phyloP scores from a whole-genome alignment of 2,329 filamentous ascomycete species.

The Paracamarosporium sp. region DNA sequence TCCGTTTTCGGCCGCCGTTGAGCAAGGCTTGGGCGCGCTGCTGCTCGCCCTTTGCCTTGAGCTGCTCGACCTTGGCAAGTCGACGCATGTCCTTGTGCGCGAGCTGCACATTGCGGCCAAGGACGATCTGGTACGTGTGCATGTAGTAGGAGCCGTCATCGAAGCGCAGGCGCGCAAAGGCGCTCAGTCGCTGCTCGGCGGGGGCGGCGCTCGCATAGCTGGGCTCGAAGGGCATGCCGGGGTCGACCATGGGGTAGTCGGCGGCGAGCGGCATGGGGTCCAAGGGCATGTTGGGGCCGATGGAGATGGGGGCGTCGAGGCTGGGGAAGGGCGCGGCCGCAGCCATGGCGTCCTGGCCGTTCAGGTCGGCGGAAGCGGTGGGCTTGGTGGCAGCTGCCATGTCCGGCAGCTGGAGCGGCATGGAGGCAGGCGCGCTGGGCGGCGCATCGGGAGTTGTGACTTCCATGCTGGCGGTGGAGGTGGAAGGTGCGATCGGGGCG shows the following conservation, averaged over 20 bases:
- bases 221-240: conserved; percentile 17
- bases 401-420: conserved; percentile 6
- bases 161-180: conserved; percentile 73
- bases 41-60: conserved; percentile 33
- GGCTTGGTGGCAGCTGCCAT: conserved; percentile 2
- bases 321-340: conserved; percentile 16
- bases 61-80: conserved; percentile 44
- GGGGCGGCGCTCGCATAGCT: conserved; percentile 16
- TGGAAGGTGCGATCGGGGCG: conserved; percentile 25
- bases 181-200: conserved; percentile 55
- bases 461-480: conserved; percentile 32
- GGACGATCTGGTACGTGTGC: conserved; percentile 74
- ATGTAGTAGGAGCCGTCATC: conserved; percentile 80
- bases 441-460: conserved; percentile 35
- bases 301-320: conserved; percentile 31
- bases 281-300: conserved; percentile 19
- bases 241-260: conserved; percentile 15
- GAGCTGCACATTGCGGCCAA: conserved; percentile 69
- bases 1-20: conserved; percentile 53
- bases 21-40: conserved; percentile 31
- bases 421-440: conserved; percentile 17
- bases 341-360: conserved; percentile 9
- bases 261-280: conserved; percentile 7
- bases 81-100: conserved; percentile 59
- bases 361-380: conserved; percentile 7